Evolutionary conservation across 805 yeast genomes (phyloP).

Genomic region (Hanseniaspora lachancei): DNA sequence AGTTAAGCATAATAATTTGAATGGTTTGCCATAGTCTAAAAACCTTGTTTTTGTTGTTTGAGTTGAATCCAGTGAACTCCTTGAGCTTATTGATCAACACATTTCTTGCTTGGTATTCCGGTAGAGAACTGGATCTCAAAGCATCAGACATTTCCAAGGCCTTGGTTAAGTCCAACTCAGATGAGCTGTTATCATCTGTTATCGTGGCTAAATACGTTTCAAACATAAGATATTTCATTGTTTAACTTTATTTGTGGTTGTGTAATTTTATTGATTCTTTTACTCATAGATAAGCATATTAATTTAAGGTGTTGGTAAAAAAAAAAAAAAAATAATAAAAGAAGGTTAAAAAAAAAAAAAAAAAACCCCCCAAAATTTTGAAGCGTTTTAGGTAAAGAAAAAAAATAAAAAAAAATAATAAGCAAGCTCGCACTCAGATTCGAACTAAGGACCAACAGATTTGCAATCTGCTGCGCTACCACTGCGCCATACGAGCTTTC

Average conservation of each 20-base stretch:
- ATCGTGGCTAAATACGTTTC: slow-evolving; percentile 6
- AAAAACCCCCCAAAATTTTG: not conserved
- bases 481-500: slow-evolving; percentile 75
- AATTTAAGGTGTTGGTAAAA: no score
- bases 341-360: not conserved
- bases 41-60: slow-evolving; percentile 64
- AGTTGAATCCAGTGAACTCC: slow-evolving; percentile 39
- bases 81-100: slow-evolving; percentile 57
- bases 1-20: slow-evolving; percentile 51
- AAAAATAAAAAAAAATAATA: slow-evolving; percentile 5
- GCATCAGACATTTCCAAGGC: slow-evolving; percentile 80
- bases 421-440: slow-evolving; percentile 75
- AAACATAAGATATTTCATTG: not conserved
- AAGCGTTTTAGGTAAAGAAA: not conserved
- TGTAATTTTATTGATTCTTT: not conserved
- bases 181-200: not conserved
- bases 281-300: not conserved
- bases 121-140: slow-evolving; percentile 66
- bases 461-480: slow-evolving; percentile 99
- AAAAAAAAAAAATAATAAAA: not conserved
- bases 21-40: slow-evolving; percentile 72
- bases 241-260: not conserved
- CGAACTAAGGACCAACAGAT: slow-evolving; percentile 97
- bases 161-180: slow-evolving; percentile 29
- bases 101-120: slow-evolving; percentile 71